phyloP scores from a whole-genome alignment of 805 yeast species.

The Candida verbasci region DNA sequence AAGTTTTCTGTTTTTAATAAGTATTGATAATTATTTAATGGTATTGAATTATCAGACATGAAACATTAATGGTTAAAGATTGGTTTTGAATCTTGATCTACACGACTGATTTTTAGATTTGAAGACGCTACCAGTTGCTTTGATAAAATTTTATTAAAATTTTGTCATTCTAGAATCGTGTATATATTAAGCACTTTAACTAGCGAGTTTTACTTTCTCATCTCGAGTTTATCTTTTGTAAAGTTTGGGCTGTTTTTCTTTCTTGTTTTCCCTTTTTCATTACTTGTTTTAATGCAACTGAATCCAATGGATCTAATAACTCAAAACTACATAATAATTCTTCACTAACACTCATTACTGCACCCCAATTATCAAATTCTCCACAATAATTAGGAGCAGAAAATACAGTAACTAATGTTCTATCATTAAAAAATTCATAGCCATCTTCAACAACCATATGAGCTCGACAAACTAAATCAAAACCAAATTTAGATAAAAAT shows the following conservation, averaged over 20 bases:
- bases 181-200: too few species aligned
- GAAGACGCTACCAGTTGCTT: too few species aligned
- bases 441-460: conserved; percentile 92
- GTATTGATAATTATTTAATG: conserved; percentile 9
- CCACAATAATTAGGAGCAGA: conserved; percentile 85
- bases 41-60: conserved; percentile 1
- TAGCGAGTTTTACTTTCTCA: background rate
- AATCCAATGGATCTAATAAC: conserved; percentile 87
- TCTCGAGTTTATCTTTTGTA: conserved; percentile 8
- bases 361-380: conserved; percentile 80
- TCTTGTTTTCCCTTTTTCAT: conserved; percentile 93
- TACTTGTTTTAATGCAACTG: conserved; percentile 87
- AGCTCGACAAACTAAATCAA: conserved; percentile 79
- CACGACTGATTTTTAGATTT: too few species aligned
- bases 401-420: conserved; percentile 74
- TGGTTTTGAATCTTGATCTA: too few species aligned
- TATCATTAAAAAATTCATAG: conserved; percentile 73
- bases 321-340: conserved; percentile 92
- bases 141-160: too few species aligned
- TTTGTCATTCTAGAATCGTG: too few species aligned
- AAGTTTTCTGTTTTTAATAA: conserved; percentile 27
- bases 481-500: conserved; percentile 67
- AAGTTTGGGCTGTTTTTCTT: conserved; percentile 52
- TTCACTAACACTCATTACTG: conserved; percentile 94
- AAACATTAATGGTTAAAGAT: too few species aligned